Evolutionary conservation across 1,284 basidiomycete species (phyloP).

Genomic region (Leccinum fallax): DNA sequence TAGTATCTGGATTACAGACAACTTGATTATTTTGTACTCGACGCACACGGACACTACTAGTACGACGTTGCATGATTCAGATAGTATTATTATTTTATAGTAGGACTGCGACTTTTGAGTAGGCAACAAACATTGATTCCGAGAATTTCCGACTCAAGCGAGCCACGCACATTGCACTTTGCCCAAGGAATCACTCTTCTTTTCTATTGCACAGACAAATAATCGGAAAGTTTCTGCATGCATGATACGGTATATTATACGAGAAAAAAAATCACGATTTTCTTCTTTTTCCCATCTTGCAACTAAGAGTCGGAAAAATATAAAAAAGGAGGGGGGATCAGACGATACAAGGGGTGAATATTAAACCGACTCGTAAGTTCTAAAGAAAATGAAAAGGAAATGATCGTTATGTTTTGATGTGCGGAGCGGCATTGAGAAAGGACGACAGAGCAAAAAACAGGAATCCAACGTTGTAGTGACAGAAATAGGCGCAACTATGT

Average conservation of each 20-base stretch:
- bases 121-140: too few species aligned
- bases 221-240: not conserved
- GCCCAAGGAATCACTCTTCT: not conserved
- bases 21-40: not conserved
- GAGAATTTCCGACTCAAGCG: too few species aligned
- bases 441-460: slow-evolving; percentile 30
- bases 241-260: slow-evolving; percentile 17
- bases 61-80: too few species aligned
- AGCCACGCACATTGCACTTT: slow-evolving; percentile 24
- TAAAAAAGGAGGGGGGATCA: slow-evolving; percentile 1
- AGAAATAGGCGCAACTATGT: slow-evolving; percentile 26
- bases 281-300: not conserved
- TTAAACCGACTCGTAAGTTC: slow-evolving; percentile 26
- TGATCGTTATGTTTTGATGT: slow-evolving; percentile 33
- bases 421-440: not conserved
- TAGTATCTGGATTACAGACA: too few species aligned
- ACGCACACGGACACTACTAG: too few species aligned
- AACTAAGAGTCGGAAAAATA: not conserved
- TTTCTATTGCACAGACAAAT: not conserved
- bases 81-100: too few species aligned
- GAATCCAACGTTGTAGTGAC: slow-evolving; percentile 33
- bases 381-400: slow-evolving; percentile 4
- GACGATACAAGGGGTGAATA: slow-evolving; percentile 21
- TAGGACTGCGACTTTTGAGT: too few species aligned
- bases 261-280: not conserved